Base-by-base conservation (phyloP, 2,329 filamentous ascomycete genomes). In the Xenosphaeropsis pyriputrescens region DNA sequence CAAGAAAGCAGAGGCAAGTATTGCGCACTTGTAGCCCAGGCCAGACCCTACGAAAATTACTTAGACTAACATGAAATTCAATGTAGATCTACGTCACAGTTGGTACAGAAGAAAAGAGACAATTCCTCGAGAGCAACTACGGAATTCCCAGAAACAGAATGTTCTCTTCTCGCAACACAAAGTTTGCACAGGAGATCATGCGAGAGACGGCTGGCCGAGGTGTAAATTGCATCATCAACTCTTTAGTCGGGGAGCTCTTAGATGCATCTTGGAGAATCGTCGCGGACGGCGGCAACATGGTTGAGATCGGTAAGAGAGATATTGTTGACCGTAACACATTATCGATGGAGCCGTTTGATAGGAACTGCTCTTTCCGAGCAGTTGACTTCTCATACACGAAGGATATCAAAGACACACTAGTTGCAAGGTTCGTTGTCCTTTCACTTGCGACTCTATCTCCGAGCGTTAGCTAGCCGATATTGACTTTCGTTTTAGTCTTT, bases 221-320 rank as follows among this genome's bases (percentile, higher is more conserved):
- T 30, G 50, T 54, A 15, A 48, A 55, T 29, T 41, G 48, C 7
- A 42, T 51, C 2, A 29, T 54, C 2, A 52, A 50, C 37, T 48
- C 48, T 3, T 33, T 51, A 3, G 14, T 45, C 9, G 51, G 51
- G 7, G 42, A 50, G 6, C 18, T 43, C 1, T 40, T 52, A 0
- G 42, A 41, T 5, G 42, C 44, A 5, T 40, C 51, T 1, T 59
- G 51, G 54, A 35, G 47, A 3, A 58, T 53, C 37, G 26, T 62
- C 2, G 54, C 57, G 2, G 34, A 38, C 0, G 57, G 55, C 38
- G 60, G 60, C 1, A 43, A 51, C 0, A 57, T 63, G 29, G 36
- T 63, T 0, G 60, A 63, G 35, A 50, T 62, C 13, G 56, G 57
- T 0, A 56, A 55, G 33, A 49, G 48, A 1, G 58, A 61, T 32